Conservation (phyloP, 2,329 filamentous ascomycete species). For the Epichloe elymi region DNA sequence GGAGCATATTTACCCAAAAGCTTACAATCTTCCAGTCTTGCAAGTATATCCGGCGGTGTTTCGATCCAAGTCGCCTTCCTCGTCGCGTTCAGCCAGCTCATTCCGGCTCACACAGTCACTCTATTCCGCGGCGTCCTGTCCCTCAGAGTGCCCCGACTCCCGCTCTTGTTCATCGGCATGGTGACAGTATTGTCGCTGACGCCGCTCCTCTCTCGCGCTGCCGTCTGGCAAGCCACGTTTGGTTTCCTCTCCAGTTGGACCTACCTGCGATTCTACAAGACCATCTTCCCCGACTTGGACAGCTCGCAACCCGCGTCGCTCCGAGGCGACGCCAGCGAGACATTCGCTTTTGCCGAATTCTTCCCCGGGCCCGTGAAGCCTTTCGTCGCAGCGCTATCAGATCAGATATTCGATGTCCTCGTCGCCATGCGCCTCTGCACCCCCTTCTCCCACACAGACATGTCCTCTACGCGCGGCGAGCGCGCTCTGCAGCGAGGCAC, state of each 20-base stretch:
- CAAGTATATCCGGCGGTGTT: constrained; percentile 77
- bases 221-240: constrained; percentile 64
- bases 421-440: constrained; percentile 67
- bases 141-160: constrained; percentile 64
- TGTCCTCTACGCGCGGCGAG: constrained; percentile 61
- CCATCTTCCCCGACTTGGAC: constrained; percentile 55
- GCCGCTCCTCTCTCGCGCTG: constrained; percentile 51
- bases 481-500: constrained; percentile 38
- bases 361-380: constrained; percentile 80
- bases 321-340: constrained; percentile 87
- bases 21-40: constrained; percentile 38
- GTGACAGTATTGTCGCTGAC: constrained; percentile 52
- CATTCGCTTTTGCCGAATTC: constrained; percentile 90
- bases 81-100: constrained; percentile 92
- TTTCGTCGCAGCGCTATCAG: constrained; percentile 58
- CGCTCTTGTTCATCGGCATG: constrained; percentile 60
- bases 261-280: constrained; percentile 91
- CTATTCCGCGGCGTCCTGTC: constrained; percentile 81
- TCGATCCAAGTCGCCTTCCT: constrained; percentile 87
- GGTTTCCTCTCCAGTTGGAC: constrained; percentile 86
- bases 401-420: constrained; percentile 60
- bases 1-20: too few species aligned
- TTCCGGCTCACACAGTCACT: constrained; percentile 92
- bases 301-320: constrained; percentile 47
- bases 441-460: constrained; percentile 67